Evolutionary conservation across 2,329 filamentous ascomycete genomes (phyloP).

Genomic region (Calycina herbarum): DNA sequence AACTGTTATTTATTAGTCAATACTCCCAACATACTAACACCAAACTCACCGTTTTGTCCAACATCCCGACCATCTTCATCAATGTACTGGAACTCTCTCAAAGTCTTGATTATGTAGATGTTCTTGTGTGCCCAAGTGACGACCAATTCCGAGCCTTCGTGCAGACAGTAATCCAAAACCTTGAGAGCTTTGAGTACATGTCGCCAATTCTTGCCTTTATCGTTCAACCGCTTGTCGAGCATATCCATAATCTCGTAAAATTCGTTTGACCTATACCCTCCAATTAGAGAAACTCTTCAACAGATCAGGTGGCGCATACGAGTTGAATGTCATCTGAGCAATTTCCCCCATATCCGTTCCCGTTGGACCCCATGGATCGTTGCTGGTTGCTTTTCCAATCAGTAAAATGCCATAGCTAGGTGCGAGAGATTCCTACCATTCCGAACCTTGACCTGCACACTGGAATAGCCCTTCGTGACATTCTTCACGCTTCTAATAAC

Average conservation of each 20-base stretch:
- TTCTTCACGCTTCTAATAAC: conserved; percentile 98
- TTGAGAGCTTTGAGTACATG: conserved; percentile 97
- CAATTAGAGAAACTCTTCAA: conserved; percentile 15
- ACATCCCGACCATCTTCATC: conserved; percentile 96
- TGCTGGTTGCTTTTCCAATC: conserved; percentile 79
- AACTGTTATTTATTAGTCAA: conserved; percentile 57
- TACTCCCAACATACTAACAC: background rate
- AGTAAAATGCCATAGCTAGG: conserved; percentile 25
- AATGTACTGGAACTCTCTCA: conserved; percentile 94
- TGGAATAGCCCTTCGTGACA: conserved; percentile 98
- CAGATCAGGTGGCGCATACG: conserved; percentile 57
- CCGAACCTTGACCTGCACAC: conserved; percentile 95
- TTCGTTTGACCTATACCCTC: conserved; percentile 68
- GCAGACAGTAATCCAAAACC: conserved; percentile 95
- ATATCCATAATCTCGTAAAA: conserved; percentile 99
- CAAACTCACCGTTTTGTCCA: conserved; percentile 81
- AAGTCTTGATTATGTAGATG: conserved; percentile 97
- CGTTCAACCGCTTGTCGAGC: conserved; percentile 96
- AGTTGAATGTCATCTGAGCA: conserved; percentile 95
- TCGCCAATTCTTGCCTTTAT: conserved; percentile 99
- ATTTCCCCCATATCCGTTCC: conserved; percentile 99
- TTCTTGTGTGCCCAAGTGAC: conserved; percentile 98
- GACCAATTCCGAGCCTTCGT: conserved; percentile 93
- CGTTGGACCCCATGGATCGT: conserved; percentile 97
- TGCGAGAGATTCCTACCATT: conserved; percentile 66